Conservation (phyloP, 2,329 filamentous ascomycete species). For the Exophiala phaeomuriformis region DNA sequence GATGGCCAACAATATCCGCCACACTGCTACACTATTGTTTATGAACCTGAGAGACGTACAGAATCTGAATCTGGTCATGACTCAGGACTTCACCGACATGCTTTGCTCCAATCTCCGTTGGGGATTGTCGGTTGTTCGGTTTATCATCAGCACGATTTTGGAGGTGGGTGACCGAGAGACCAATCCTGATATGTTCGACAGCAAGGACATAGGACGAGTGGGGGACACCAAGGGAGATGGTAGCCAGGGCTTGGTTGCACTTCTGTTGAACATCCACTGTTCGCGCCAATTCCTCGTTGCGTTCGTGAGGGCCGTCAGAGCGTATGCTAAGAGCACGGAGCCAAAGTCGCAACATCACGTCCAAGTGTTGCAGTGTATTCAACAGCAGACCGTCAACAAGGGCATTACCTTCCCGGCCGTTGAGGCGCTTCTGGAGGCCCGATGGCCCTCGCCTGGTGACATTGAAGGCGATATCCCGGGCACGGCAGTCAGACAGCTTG, state of each 20-base stretch:
- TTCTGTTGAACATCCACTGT: constrained; percentile 64
- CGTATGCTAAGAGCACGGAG: constrained; percentile 39
- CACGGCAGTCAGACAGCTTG: constrained; percentile 20
- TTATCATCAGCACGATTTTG: constrained; percentile 49
- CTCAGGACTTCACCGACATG: constrained; percentile 60
- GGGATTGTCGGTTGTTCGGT: constrained; percentile 60
- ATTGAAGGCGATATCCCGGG: constrained; percentile 20
- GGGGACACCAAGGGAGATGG: constrained; percentile 23
- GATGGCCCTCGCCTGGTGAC: constrained; percentile 27
- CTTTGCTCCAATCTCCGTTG: constrained; percentile 70
- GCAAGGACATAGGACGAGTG: constrained; percentile 8
- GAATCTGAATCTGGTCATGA: constrained; percentile 11
- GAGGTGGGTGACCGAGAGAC: constrained; percentile 35
- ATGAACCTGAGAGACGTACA: constrained; percentile 19
- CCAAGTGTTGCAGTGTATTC: constrained; percentile 45
- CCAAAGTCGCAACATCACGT: constrained; percentile 50
- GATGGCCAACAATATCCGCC: constrained; percentile 24
- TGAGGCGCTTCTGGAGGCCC: constrained; percentile 22
- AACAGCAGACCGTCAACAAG: constrained; percentile 25
- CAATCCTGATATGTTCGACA: constrained; percentile 24
- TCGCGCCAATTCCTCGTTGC: constrained; percentile 62
- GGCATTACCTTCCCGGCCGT: constrained; percentile 22
- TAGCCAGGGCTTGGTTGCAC: constrained; percentile 35
- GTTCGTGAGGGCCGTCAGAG: constrained; percentile 37
- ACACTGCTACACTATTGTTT: constrained; percentile 18